Conservation (phyloP, 257 asterid species). For the Galeopsis tetrahit region DNA sequence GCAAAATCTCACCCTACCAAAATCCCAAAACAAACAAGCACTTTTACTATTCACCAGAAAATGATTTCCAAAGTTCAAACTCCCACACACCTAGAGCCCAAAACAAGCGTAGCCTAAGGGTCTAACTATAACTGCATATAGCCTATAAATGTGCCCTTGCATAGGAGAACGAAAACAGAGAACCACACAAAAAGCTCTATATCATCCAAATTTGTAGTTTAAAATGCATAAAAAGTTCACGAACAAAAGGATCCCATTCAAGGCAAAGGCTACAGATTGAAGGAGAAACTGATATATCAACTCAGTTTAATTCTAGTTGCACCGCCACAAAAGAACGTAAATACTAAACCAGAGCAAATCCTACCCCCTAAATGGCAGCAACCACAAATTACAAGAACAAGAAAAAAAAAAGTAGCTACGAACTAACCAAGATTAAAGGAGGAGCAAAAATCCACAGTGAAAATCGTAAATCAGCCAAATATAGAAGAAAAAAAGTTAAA, state of each 20-base stretch:
- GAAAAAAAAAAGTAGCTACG: background rate
- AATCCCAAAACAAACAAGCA: too few relatives aligned
- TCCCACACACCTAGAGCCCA: too few relatives aligned
- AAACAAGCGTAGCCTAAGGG: too few relatives aligned
- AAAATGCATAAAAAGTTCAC: conserved; percentile 15
- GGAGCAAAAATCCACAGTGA: conserved; percentile 19
- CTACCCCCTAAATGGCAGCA: background rate
- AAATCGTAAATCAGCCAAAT: conserved; percentile 9
- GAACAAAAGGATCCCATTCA: background rate
- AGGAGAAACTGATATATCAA: background rate
- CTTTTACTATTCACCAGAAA: too few relatives aligned
- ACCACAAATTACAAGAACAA: background rate
- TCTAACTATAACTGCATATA: background rate
- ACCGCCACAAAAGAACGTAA: background rate
- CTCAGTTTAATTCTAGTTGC: background rate
- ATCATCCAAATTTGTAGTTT: background rate
- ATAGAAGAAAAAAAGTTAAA: conserved; percentile 3
- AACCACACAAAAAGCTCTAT: background rate
- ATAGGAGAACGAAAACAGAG: background rate
- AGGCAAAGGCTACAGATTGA: background rate
- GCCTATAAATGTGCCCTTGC: background rate
- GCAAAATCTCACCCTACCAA: too few relatives aligned
- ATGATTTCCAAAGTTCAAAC: background rate
- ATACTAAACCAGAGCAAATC: background rate
- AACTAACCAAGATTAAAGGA: background rate